Percentiles rank a stretch among this genome's conserved stretches.
Conservation (phyloP, 2,329 filamentous ascomycete genomes). For the Sarocladium brachiariae region DNA sequence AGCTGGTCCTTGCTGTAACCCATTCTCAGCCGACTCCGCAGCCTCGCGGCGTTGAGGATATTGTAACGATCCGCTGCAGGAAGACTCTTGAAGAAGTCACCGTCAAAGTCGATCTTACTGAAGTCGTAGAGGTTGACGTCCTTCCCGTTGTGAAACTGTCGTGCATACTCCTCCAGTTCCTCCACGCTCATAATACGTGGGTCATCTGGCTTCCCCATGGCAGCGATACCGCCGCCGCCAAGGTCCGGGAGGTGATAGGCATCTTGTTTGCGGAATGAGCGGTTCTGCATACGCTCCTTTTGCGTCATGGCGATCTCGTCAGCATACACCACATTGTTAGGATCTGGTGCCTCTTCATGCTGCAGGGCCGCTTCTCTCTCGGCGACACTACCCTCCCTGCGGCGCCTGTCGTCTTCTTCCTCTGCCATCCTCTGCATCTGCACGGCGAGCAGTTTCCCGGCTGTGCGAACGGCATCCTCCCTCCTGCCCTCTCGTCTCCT, state of each 20-base stretch:
- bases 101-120: slow-evolving; percentile 96
- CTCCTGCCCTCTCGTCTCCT: slow-evolving; percentile 76
- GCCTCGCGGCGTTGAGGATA: slow-evolving; percentile 86
- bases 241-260: slow-evolving; percentile 92
- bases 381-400: slow-evolving; percentile 33
- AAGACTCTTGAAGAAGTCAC: slow-evolving; percentile 87
- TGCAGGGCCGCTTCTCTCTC: slow-evolving; percentile 34
- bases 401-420: slow-evolving; percentile 68
- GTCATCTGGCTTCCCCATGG: slow-evolving; percentile 86
- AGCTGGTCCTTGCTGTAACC: slow-evolving; percentile 94
- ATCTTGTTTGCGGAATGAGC: slow-evolving; percentile 81
- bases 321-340: slow-evolving; percentile 72
- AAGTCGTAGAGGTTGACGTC: slow-evolving; percentile 93
- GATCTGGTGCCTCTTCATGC: slow-evolving; percentile 61
- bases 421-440: slow-evolving; percentile 91
- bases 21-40: slow-evolving; percentile 87
- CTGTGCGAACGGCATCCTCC: slow-evolving; percentile 88
- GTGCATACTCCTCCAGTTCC: slow-evolving; percentile 87
- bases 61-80: slow-evolving; percentile 91
- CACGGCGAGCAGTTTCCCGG: slow-evolving; percentile 82
- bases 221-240: slow-evolving; percentile 66
- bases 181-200: slow-evolving; percentile 94
- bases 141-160: slow-evolving; percentile 86
- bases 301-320: slow-evolving; percentile 81
- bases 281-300: slow-evolving; percentile 62